A percentile compares a stretch with the other conserved stretches of the same genome.
phyloP scores from a whole-genome alignment of 352 stramenopile genomes.

The Globisporangium orthogonon region DNA sequence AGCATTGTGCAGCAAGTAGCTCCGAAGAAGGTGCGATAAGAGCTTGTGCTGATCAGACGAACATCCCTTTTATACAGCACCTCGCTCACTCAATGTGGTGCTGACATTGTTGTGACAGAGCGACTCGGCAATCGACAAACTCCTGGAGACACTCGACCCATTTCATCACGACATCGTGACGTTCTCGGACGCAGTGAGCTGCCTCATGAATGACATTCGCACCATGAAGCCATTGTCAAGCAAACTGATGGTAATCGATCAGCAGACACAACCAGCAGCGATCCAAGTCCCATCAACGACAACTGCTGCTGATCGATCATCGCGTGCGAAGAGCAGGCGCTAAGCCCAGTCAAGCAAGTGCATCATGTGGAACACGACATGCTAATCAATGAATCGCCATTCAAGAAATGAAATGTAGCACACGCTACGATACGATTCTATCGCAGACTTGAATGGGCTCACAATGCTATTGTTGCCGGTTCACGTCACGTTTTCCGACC shows the following conservation, averaged over 20 bases:
- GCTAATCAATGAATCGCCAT: too few species aligned
- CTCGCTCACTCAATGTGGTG: not conserved
- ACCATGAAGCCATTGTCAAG: conserved; percentile 12
- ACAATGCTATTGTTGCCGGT: too few species aligned
- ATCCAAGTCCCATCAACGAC: not conserved
- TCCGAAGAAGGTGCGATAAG: conserved; percentile 28
- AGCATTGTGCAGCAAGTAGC: conserved; percentile 26
- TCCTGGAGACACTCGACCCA: conserved; percentile 55
- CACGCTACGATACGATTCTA: too few species aligned
- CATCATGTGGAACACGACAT: too few species aligned
- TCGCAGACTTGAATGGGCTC: too few species aligned
- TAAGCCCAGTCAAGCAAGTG: too few species aligned
- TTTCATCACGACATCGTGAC: conserved; percentile 68
- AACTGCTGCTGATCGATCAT: not conserved
- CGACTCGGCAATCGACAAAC: conserved; percentile 26
- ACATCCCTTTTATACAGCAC: not conserved
- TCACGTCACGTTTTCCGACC: too few species aligned
- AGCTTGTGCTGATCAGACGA: not conserved
- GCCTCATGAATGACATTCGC: conserved; percentile 30
- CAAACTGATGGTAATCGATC: conserved; percentile 7
- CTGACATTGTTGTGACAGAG: conserved; percentile 12
- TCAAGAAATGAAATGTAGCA: too few species aligned
- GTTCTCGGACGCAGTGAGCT: conserved; percentile 54
- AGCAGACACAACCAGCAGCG: not conserved
- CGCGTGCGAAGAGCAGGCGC: not conserved